Evolutionary conservation across 768 basidiomycete species (phyloP), one percentile per base, ranked within the genome.

Genomic region (Suillus sp.): DNA sequence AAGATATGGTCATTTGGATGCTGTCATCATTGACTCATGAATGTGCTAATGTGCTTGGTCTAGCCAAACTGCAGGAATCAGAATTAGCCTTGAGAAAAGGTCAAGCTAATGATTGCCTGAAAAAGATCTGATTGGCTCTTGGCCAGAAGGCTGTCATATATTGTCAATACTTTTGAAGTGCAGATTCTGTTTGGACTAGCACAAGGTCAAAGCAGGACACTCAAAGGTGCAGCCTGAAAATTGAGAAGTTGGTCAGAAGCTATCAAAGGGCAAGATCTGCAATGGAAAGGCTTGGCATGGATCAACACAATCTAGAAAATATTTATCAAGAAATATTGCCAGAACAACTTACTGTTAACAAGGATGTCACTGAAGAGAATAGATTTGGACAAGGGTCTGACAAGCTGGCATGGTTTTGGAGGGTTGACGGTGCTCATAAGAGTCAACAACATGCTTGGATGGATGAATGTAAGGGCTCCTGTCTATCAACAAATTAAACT

Each of bases 291-390:
- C 22, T 60, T 45, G 47, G 37, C 9, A 30, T 32, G 37, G 38
- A 18, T 30, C 20, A 22, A n/a, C 4, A 32, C 1, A 30, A 27
- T 9, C 14, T 53, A 25, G 45, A 13, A 10, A 34, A 20, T 47
- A 37, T 35, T 43, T 62, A 58, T 42, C 38, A 42, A 45, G 55
- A 58, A 30, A 62, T 65, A 35, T 11, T 47, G 6, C 32, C 53
- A 9, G n/a, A 43, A 13, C 35, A 65, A 35, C 64, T 65, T 6
- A 20, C 4, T 27, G 48, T 65, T 2, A 25, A 58, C 47, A 62
- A 63, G 35, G 62, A 65, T 7, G 58, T 65, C 4, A 65, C 38
- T 4, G 64, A 65, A 58, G 64, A 65, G 30, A 65, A 65, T 35
- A 3, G 62, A 27, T 63, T 61, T 59, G 62, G 61, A 2, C 64